Evolutionary conservation across 2,329 filamentous ascomycete genomes (phyloP), one percentile per base, ranked within the genome.

Genomic region (Calonectria hongkongensis): DNA sequence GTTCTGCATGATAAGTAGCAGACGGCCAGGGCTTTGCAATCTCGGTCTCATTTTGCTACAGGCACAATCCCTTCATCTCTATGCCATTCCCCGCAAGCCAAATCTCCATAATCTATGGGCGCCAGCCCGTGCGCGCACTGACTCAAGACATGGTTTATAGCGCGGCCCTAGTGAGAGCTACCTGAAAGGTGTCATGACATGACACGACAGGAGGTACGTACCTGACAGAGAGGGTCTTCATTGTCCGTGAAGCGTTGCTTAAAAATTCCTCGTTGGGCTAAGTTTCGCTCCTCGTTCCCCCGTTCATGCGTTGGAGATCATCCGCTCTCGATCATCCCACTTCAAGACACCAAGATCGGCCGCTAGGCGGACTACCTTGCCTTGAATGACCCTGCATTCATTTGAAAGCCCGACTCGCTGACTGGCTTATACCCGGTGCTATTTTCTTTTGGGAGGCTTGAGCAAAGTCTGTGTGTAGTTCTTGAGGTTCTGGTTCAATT

Each of bases 401-500:
- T 43, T 43, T 43, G 15, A 43, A 43, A 43, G 41, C 41, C 6
- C 6, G 3, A 18, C 15, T 18, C 43, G 18, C 10, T 45, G 18
- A 45, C 5, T 45, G 43, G 43, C 10, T 21, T n/a, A 45, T 45
- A 48, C 10, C 33, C 33, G 33, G 8, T 48, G 30, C 30, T 33
- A 33, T 33, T 33, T 33, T 33, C 9, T 33, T 33, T 33, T 33
- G 30, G 9, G 30, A 9, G 30, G 30, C 30, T 33, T 33, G 30
- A 33, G 30, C 30, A 9, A 9, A 33, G 30, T 33, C 30, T 33
- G 30, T 33, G 30, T 5, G 30, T 33, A 9, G 30, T 33, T 51
- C 30, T 66, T 25, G 45, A 51, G 45, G 9, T 28, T 27, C 45
- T 41, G 47, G 30, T 41, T 51, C n/a, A 41, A 27, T 60, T 30